A percentile compares a stretch with the other conserved stretches of the same genome.
Conservation (phyloP, 108 stramenopile genomes). For the Cyclotella choctawhatcheeana region DNA sequence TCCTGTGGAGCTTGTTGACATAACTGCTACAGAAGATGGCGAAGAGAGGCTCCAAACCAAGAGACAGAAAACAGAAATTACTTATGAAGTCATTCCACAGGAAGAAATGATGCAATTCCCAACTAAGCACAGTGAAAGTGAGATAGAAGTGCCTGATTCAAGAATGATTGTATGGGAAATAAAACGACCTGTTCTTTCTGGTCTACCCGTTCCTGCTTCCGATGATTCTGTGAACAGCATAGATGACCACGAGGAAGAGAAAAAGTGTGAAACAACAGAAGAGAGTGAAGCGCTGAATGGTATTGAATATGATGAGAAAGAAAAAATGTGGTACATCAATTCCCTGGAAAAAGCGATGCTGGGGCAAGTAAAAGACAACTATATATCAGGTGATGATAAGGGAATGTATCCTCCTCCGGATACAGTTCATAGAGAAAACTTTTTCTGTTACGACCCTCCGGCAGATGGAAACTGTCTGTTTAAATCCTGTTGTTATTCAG, state of each 20-base stretch:
- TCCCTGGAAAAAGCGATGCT: not conserved
- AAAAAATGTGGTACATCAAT: not conserved
- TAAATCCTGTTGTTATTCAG: not conserved
- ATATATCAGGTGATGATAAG: not conserved
- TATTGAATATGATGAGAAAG: not conserved
- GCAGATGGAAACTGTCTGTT: constrained; percentile 9
- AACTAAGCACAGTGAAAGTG: not conserved
- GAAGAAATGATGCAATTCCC: not conserved
- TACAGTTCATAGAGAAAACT: not conserved
- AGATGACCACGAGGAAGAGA: not conserved
- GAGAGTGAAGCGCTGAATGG: too few relatives aligned
- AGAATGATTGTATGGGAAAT: constrained; percentile 9
- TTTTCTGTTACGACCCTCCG: not conserved
- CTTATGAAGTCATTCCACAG: not conserved
- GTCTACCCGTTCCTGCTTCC: not conserved
- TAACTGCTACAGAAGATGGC: not conserved
- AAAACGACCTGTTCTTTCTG: not conserved
- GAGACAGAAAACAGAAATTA: not conserved
- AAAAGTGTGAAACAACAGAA: not conserved
- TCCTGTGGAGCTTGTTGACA: not conserved
- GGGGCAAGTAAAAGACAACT: too few relatives aligned
- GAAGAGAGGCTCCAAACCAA: not conserved
- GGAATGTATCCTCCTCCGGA: not conserved
- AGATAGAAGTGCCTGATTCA: constrained; percentile 1
- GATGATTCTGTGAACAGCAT: not conserved